Evolutionary conservation across 2,329 filamentous ascomycete species (phyloP).

Genomic region (Trichoderma oligosporum): DNA sequence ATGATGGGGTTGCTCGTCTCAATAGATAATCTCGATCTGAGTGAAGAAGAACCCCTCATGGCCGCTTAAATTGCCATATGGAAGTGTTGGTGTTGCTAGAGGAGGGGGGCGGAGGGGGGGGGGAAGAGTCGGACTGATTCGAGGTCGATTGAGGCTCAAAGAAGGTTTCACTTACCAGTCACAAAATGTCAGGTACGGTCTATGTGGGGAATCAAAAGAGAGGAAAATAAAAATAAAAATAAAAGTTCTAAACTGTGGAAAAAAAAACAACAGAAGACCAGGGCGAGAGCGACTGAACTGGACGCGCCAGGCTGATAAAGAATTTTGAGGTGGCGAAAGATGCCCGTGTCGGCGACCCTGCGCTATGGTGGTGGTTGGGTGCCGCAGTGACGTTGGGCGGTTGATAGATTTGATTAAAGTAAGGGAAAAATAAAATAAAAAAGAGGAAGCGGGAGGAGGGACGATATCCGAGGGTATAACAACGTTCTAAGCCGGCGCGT

Average conservation of each 20-base stretch:
- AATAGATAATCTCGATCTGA: neutral
- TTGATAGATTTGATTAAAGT: slow-evolving; percentile 25
- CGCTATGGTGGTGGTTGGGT: slow-evolving; percentile 15
- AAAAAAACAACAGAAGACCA: slow-evolving; percentile 1
- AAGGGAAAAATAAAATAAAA: slow-evolving; percentile 22
- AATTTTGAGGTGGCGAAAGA: slow-evolving; percentile 17
- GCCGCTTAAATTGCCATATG: neutral
- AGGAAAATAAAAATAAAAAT: neutral
- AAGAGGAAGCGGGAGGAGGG: slow-evolving; percentile 26
- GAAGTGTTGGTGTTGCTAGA: too few species aligned
- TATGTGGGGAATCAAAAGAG: slow-evolving; percentile 19
- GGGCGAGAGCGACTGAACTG: slow-evolving; percentile 8
- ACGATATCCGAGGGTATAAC: slow-evolving; percentile 24
- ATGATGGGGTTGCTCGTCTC: neutral
- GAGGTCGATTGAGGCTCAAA: slow-evolving; percentile 7
- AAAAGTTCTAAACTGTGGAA: slow-evolving; percentile 12
- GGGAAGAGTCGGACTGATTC: neutral
- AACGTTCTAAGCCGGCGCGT: slow-evolving; percentile 41
- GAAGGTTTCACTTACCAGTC: slow-evolving; percentile 18
- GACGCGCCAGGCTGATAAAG: slow-evolving; percentile 14
- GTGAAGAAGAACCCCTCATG: neutral
- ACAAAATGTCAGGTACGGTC: slow-evolving; percentile 16
- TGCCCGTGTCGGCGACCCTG: slow-evolving; percentile 10
- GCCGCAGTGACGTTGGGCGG: slow-evolving; percentile 16
- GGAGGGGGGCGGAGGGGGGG: neutral